phyloP scores from a whole-genome alignment of 176 grass and related monocot species.

The Oryza meridionalis region DNA sequence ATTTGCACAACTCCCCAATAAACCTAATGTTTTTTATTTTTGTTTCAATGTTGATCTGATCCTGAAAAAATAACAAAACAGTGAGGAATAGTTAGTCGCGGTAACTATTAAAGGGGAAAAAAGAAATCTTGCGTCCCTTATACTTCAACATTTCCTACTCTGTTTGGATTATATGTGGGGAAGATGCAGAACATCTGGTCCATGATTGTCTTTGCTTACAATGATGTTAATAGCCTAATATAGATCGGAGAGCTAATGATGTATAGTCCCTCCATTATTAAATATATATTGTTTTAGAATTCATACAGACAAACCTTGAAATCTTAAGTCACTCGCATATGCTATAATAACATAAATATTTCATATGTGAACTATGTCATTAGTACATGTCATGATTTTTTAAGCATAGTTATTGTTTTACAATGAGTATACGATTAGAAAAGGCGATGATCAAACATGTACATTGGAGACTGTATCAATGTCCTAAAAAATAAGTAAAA shows the following conservation, averaged over 20 bases:
- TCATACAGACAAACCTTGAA: not conserved
- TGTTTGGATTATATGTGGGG: conserved; percentile 1
- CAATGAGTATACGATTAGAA: not conserved
- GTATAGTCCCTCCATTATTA: not conserved
- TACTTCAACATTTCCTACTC: not conserved
- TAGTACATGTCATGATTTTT: not conserved
- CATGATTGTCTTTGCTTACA: conserved; percentile 22
- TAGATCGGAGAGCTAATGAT: conserved; percentile 18
- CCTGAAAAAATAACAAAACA: conserved; percentile 73
- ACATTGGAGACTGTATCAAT: not conserved
- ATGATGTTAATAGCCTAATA: not conserved
- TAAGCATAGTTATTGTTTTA: too few species aligned
- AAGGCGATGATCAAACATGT: not conserved
- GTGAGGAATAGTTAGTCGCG: conserved; percentile 44
- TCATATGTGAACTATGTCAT: not conserved
- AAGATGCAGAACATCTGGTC: not conserved
- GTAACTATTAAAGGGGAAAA: conserved; percentile 26
- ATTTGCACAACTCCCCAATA: conserved; percentile 98
- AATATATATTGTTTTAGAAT: not conserved
- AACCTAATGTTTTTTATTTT: conserved; percentile 99
- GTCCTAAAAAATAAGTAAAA: too few species aligned
- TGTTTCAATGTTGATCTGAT: conserved; percentile 99
- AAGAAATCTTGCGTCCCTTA: conserved; percentile 17
- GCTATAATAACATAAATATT: not conserved
- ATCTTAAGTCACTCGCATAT: not conserved